Percentiles rank a stretch among this genome's conserved stretches.
Evolutionary conservation across 495 filamentous ascomycete species (phyloP).

Genomic region (Penicillium goetzii): DNA sequence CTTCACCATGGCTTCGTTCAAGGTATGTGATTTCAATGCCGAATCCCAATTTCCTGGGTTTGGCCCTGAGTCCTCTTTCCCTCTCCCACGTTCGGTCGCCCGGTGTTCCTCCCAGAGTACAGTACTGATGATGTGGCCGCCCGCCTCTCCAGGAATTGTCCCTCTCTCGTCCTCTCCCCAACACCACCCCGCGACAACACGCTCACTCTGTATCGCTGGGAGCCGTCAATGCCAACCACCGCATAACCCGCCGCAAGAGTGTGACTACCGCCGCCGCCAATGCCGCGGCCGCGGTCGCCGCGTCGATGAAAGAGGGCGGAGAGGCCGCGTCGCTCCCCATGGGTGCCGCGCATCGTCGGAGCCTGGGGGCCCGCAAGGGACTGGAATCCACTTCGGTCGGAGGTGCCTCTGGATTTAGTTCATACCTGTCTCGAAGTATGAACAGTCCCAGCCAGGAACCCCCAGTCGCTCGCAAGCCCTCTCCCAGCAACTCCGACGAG

Average conservation of each 20-base stretch:
- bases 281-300: slow-evolving; percentile 74
- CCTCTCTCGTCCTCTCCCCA: slow-evolving; percentile 49
- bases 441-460: slow-evolving; percentile 58
- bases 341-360: slow-evolving; percentile 46
- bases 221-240: slow-evolving; percentile 77
- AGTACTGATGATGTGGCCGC: slow-evolving; percentile 28
- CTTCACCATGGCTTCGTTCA: slow-evolving; percentile 52
- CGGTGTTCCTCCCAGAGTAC: not conserved
- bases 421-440: slow-evolving; percentile 51
- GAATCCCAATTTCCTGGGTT: not conserved
- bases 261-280: slow-evolving; percentile 78
- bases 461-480: slow-evolving; percentile 54
- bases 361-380: slow-evolving; percentile 51
- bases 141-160: slow-evolving; percentile 44
- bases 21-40: slow-evolving; percentile 32
- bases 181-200: slow-evolving; percentile 68
- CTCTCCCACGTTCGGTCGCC: slow-evolving; percentile 1
- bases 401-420: slow-evolving; percentile 40
- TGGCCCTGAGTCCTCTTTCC: not conserved
- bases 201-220: slow-evolving; percentile 81
- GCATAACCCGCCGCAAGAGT: slow-evolving; percentile 92
- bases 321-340: slow-evolving; percentile 45
- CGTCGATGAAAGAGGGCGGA: slow-evolving; percentile 67
- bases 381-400: slow-evolving; percentile 50
- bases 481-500: slow-evolving; percentile 53